A percentile compares a stretch with the other conserved stretches of the same genome.
These are phyloP conservation scores for Phytopythium litorale DNA, from an alignment of 352 stramenopile genomes.

Conservation along the genomic window DNA sequence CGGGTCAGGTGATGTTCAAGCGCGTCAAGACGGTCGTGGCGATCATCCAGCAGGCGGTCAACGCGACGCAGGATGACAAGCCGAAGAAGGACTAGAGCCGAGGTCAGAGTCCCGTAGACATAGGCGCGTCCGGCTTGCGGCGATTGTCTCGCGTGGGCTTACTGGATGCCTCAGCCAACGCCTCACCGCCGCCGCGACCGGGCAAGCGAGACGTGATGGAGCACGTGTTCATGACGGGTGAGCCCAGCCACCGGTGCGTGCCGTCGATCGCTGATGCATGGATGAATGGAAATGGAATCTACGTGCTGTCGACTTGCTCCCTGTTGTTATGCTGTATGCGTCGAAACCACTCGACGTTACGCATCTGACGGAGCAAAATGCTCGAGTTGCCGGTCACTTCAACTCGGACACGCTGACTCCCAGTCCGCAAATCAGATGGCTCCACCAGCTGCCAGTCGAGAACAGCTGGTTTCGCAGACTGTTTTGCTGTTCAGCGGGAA, in stretches of 20 bases:
- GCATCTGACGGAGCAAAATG: too few relatives aligned
- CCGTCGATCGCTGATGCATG: not conserved
- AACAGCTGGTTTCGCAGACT: not conserved
- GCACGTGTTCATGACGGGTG: not conserved
- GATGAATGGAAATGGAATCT: not conserved
- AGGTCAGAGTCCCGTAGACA: not conserved
- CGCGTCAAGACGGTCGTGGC: conserved; percentile 71
- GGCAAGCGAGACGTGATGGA: not conserved
- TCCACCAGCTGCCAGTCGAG: not conserved
- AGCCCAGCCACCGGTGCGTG: not conserved
- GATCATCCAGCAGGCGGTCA: conserved; percentile 62
- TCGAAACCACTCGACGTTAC: too few relatives aligned
- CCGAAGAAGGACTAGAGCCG: conserved; percentile 58
- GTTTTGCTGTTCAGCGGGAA: not conserved
- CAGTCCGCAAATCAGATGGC: not conserved
- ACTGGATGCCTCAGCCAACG: not conserved
- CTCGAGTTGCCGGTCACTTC: too few relatives aligned
- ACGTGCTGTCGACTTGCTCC: not conserved
- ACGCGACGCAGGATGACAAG: conserved; percentile 52
- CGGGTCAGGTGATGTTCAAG: conserved; percentile 84
- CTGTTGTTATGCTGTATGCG: too few relatives aligned
- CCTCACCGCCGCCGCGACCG: not conserved
- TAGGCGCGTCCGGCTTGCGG: not conserved
- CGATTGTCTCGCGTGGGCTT: not conserved
- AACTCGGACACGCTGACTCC: too few relatives aligned